These are phyloP conservation scores for Pseudoscleropodium purum DNA, from an alignment of 225 moss, liverwort and hornwort species.

Conservation along the genomic window DNA sequence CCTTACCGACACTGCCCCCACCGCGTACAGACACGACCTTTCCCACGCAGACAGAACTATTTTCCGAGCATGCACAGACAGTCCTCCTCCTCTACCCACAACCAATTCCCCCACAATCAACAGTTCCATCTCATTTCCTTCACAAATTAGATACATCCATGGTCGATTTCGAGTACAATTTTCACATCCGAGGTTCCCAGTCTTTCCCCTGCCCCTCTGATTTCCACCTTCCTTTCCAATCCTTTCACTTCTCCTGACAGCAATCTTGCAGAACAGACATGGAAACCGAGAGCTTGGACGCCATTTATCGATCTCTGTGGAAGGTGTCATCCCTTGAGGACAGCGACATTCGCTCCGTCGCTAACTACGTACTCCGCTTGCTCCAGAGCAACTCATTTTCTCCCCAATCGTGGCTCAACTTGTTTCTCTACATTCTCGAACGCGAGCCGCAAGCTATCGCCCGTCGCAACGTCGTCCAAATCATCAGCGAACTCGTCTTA, in stretches of 20 bases:
- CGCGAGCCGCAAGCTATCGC: background rate
- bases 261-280: background rate
- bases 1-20: background rate
- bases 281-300: background rate
- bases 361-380: background rate
- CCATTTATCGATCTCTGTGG: background rate
- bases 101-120: background rate
- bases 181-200: background rate
- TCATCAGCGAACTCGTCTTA: background rate
- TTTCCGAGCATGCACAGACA: background rate
- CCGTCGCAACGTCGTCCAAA: background rate
- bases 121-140: background rate
- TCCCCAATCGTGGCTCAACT: background rate
- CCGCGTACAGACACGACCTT: background rate
- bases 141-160: background rate
- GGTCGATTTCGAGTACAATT: background rate
- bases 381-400: background rate
- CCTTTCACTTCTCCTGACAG: background rate
- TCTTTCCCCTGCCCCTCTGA: background rate
- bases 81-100: background rate
- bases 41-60: background rate
- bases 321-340: background rate
- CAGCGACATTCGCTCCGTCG: background rate
- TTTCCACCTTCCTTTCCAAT: background rate
- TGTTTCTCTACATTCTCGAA: background rate